Percentiles rank a stretch among this genome's conserved stretches.
Evolutionary conservation across 495 filamentous ascomycete species (phyloP).

Genomic region (Symbiotaphrina buchneri): DNA sequence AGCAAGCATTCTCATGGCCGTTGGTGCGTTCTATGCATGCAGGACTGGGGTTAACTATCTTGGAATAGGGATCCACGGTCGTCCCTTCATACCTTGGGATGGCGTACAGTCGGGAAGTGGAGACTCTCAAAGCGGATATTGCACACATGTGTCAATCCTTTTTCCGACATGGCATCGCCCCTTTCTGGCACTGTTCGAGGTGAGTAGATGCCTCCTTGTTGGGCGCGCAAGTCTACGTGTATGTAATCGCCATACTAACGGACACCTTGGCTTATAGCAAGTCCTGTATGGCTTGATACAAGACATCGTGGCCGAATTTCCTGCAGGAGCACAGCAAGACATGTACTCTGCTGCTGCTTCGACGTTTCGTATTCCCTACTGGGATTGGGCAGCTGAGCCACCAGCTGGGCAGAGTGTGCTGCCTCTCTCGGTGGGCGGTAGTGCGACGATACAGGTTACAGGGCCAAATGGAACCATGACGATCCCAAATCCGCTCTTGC

Average conservation of each 20-base stretch:
- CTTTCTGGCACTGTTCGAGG: slow-evolving; percentile 46
- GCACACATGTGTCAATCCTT: slow-evolving; percentile 37
- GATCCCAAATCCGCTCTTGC: slow-evolving; percentile 5
- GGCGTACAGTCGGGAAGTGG: slow-evolving; percentile 24
- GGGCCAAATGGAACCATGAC: slow-evolving; percentile 24
- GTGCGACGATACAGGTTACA: slow-evolving; percentile 19
- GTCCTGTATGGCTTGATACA: slow-evolving; percentile 25
- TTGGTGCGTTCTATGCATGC: not conserved
- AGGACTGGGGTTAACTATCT: too few species aligned
- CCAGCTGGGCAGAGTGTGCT: slow-evolving; percentile 20
- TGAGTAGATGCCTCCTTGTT: slow-evolving; percentile 10
- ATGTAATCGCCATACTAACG: slow-evolving; percentile 2
- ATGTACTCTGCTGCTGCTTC: slow-evolving; percentile 25
- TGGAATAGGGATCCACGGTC: slow-evolving; percentile 46
- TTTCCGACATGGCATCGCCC: slow-evolving; percentile 54
- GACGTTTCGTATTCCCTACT: slow-evolving; percentile 40
- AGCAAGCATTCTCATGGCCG: slow-evolving; percentile 2
- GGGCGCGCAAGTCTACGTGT: too few species aligned
- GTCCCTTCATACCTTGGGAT: slow-evolving; percentile 32
- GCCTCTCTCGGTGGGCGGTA: slow-evolving; percentile 21
- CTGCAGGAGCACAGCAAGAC: slow-evolving; percentile 15
- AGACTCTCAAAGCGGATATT: slow-evolving; percentile 32
- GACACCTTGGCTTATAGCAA: slow-evolving; percentile 19
- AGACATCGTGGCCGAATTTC: slow-evolving; percentile 28
- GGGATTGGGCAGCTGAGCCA: slow-evolving; percentile 40